A percentile compares a stretch with the other conserved stretches of the same genome.
phyloP scores from a whole-genome alignment of 2,329 filamentous ascomycete species.

The Sarocladium strictum region DNA sequence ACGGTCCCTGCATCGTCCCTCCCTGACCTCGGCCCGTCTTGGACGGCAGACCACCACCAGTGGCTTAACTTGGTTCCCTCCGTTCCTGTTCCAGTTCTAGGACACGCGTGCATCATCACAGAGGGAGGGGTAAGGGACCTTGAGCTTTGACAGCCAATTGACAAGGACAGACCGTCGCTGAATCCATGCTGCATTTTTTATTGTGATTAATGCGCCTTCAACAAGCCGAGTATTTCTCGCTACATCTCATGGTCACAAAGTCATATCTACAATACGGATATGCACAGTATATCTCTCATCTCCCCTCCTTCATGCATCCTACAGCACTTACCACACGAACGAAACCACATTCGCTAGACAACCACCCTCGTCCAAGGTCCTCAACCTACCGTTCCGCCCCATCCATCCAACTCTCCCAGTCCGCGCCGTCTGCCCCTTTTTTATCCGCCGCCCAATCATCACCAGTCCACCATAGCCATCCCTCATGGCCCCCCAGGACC shows the following conservation, averaged over 20 bases:
- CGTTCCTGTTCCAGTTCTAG: too few relatives aligned
- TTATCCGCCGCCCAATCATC: slow-evolving; percentile 1
- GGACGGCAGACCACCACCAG: too few relatives aligned
- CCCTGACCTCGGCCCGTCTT: not conserved
- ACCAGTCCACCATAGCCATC: not conserved
- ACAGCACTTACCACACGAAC: not conserved
- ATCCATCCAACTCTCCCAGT: not conserved
- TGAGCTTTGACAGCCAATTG: not conserved
- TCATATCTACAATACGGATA: not conserved
- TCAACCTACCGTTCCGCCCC: not conserved
- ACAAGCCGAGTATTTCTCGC: not conserved
- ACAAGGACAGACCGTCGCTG: not conserved
- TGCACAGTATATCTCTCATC: not conserved
- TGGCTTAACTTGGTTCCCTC: too few relatives aligned
- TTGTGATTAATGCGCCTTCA: not conserved
- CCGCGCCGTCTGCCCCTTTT: not conserved
- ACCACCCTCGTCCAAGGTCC: not conserved
- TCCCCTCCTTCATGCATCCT: slow-evolving; percentile 1
- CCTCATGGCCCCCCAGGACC: not conserved
- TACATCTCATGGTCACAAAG: not conserved
- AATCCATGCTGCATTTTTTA: not conserved
- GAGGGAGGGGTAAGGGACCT: not conserved
- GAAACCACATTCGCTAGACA: not conserved
- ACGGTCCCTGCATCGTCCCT: not conserved
- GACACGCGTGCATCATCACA: too few relatives aligned